Evolutionary conservation across 2,329 filamentous ascomycete species (phyloP), one percentile per base, ranked within the genome.

Genomic region (Bimuria novae-zelandiae): DNA sequence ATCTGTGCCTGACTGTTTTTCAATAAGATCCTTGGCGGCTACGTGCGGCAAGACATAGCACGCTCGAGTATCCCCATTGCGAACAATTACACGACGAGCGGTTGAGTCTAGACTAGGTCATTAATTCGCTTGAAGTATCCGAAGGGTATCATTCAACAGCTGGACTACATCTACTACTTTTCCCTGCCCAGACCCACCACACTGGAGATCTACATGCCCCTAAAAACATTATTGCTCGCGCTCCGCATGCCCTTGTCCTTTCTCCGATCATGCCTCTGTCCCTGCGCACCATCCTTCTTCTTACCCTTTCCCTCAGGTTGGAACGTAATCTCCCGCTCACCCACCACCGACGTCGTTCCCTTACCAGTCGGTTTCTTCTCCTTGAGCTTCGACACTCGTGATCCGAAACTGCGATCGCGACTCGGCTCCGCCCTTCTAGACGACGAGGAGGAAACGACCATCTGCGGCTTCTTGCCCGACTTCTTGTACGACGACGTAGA

Each of bases 221-320:
- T 83, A 72, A 92, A 89, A 35, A 86, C 86, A 74, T 93, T 92
- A 47, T 82, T 82, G 74, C 88, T 91, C 45, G 89, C 89, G 73
- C 88, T 92, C 64, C 89, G 79, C 64, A 89, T 83, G 23, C 77
- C 76, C 51, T 78, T 78, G 61, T 79, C 76, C 52, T 78, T 78
- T 61, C 76, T 77, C 70, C 70, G 59, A 49, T 70, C 68, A 29
- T 58, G 54, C 36, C 66, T 61, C 41, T 68, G 53, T 6, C 60
- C 59, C 51, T 68, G 63, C 22, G 70, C 69, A 11, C 51, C 69
- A 11, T 52, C 56, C 59, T 67, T 68, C 57, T 64, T 75, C 65
- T 47, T 47, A 3, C 72, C 74, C 64, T 80, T 80, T 72, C 68
- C 79, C 56, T 82, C 79, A 7, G 89, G 89, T 53, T 86, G 81